Evolutionary conservation across 768 basidiomycete genomes (phyloP).

Genomic region (Imleria badia): DNA sequence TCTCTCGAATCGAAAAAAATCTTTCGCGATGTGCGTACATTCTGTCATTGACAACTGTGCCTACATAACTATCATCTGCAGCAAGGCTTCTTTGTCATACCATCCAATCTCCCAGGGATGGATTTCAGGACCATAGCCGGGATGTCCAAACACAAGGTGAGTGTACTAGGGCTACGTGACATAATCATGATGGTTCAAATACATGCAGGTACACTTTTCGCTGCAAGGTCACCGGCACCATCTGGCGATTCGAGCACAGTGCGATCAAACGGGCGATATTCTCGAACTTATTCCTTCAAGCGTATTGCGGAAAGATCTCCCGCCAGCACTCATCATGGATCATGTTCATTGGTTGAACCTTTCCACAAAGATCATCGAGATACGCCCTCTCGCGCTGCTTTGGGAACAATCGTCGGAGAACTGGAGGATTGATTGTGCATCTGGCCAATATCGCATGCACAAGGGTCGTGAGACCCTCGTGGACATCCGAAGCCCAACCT

Average conservation of each 20-base stretch:
- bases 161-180: neutral
- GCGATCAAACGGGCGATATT: neutral
- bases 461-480: conserved; percentile 9
- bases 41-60: neutral
- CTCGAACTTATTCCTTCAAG: conserved; percentile 18
- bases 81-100: neutral
- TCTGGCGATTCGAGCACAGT: conserved; percentile 10
- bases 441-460: neutral
- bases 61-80: too few relatives aligned
- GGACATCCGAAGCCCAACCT: conserved; percentile 6
- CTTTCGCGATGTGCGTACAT: neutral
- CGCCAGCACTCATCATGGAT: conserved; percentile 1
- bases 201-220: conserved; percentile 16
- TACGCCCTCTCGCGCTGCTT: conserved; percentile 12
- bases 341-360: conserved; percentile 28
- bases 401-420: conserved; percentile 20
- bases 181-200: neutral
- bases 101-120: neutral
- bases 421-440: conserved; percentile 15
- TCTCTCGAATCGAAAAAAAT: neutral
- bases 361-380: conserved; percentile 13
- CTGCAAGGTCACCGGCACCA: neutral
- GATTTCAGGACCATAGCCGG: neutral
- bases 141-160: conserved; percentile 1
- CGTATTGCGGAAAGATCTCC: conserved; percentile 19